Conservation (phyloP, 805 yeast genomes). For the Metschnikowia kunwiensis region DNA sequence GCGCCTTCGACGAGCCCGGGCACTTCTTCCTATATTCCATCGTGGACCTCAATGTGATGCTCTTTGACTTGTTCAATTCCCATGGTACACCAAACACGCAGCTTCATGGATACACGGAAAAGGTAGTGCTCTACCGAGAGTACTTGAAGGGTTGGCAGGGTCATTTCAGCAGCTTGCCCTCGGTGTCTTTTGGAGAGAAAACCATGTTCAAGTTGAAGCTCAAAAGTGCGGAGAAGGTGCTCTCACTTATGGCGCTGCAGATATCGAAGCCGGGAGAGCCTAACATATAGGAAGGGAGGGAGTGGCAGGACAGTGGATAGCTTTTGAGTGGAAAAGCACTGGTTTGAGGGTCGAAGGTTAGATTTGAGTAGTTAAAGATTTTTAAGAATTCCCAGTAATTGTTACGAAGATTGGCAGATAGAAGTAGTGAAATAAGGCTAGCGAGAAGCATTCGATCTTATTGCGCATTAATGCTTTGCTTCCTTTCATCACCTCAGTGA, state of each 20-base stretch:
- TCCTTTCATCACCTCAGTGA: no score
- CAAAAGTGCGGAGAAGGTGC: neutral
- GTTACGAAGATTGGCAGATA: no score
- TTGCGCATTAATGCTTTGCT: no score
- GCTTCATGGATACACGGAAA: neutral
- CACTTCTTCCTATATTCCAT: neutral
- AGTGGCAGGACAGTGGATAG: no score
- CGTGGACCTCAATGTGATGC: slow-evolving; percentile 3
- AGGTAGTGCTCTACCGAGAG: neutral
- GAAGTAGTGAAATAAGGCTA: no score
- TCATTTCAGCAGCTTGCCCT: neutral
- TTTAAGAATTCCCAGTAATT: no score
- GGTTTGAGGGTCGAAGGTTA: no score
- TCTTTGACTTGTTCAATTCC: neutral
- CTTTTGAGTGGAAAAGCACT: no score
- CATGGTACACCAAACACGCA: neutral
- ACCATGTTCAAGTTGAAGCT: neutral
- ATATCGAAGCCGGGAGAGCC: no score
- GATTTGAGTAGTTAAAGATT: no score
- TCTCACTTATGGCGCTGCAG: neutral
- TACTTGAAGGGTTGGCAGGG: neutral
- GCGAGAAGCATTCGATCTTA: no score
- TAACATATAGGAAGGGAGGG: no score
- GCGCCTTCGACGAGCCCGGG: neutral
- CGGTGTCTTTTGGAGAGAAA: neutral